Base-by-base conservation (phyloP, 306 rosid genomes). In the Cucumis cinereus region DNA sequence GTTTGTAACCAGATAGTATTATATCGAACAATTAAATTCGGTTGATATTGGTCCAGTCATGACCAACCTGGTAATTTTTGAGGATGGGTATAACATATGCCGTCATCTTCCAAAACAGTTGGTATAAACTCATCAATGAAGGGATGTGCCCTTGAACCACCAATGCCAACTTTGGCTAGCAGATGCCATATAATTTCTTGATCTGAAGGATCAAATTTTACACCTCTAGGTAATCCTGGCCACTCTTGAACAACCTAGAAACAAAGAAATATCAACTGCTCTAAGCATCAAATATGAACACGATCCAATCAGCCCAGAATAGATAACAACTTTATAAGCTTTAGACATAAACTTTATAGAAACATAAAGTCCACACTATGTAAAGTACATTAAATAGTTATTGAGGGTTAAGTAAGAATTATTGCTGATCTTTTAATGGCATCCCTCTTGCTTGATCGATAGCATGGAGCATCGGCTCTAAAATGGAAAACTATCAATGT, bases 191-290 rank as follows among this genome's bases (percentile, higher is more conserved):
- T 8, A 36, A 77, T 40, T 64, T 77, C 80, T 63, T 30, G 47
- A 35, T 77, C 80, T 13, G 80, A 77, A 20, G 80, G 80, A 50
- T 77, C 80, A 77, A 77, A 77, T 64, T 77, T 77, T 30, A 77
- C 80, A 17, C 80, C 80, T 33, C 74, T 60, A 30, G 80, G 80
- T 23, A 77, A 28, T 30, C 75, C 80, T 7, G 80, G 45, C 80
- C 80, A 77, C 45, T 77, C 80, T 22, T 60, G 80, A 63, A 64
- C 54, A 64, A 61, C 80, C 80, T 77, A 49, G n/a, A 71, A 70
- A 69, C 73, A 78, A 38, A 73, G 77, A 79, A 22, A 71, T 71
- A 16, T 71, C 76, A 8, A 71, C 60, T 9, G 59, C 43, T 49
- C 41, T 71, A 47, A 49, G 76, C 16, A 71, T 26, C 76, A 71